A percentile compares a stretch with the other conserved stretches of the same genome.
Evolutionary conservation across 2,329 filamentous ascomycete genomes (phyloP).

Genomic region (Neurospora sp.): DNA sequence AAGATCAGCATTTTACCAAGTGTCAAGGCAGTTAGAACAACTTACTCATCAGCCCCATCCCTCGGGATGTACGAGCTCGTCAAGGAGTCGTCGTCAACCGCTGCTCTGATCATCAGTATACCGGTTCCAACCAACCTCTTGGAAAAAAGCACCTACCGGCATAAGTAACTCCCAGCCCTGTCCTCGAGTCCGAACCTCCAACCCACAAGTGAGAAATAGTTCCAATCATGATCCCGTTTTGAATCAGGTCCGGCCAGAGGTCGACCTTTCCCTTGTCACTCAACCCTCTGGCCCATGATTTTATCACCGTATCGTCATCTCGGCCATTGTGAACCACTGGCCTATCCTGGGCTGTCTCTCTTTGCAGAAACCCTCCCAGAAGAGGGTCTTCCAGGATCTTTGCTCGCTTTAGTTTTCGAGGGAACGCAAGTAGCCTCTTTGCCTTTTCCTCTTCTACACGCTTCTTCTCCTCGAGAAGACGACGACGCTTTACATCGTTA

Average conservation of each 20-base stretch:
- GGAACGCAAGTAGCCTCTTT: background rate
- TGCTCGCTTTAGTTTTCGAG: slow-evolving; percentile 21
- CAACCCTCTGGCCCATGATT: slow-evolving; percentile 26
- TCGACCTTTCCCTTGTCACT: slow-evolving; percentile 29
- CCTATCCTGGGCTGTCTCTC: slow-evolving; percentile 19
- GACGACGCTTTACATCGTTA: background rate
- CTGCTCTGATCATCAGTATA: slow-evolving; percentile 15
- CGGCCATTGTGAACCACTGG: background rate
- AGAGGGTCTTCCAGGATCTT: slow-evolving; percentile 20
- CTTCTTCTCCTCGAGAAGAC: background rate
- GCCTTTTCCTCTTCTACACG: background rate
- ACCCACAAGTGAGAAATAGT: slow-evolving; percentile 7
- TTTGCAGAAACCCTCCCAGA: slow-evolving; percentile 24
- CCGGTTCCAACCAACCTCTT: background rate
- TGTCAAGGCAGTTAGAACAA: background rate
- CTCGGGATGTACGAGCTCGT: slow-evolving; percentile 32
- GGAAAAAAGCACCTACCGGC: background rate
- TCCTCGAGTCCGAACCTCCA: slow-evolving; percentile 25
- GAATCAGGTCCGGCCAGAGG: slow-evolving; percentile 22
- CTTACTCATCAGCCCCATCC: slow-evolving; percentile 33
- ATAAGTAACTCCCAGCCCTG: slow-evolving; percentile 25
- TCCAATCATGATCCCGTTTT: background rate
- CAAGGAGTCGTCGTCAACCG: slow-evolving; percentile 25
- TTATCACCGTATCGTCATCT: slow-evolving; percentile 12
- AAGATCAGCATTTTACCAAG: background rate